Percentiles rank a stretch among this genome's conserved stretches.
Evolutionary conservation across 2,329 filamentous ascomycete species (phyloP).

Genomic region (Teratosphaeria zuluensis): DNA sequence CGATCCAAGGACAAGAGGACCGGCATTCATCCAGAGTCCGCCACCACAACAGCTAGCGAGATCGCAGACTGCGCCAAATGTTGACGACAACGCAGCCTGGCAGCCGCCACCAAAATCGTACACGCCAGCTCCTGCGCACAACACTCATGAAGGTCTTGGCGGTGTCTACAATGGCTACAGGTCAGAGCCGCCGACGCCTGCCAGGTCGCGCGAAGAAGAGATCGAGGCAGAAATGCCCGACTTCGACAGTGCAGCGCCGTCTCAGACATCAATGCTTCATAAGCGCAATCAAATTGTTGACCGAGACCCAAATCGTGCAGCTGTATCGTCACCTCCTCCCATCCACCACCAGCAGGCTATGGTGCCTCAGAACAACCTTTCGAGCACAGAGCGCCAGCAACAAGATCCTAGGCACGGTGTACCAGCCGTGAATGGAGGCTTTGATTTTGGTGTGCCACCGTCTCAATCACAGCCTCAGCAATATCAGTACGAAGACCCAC

Average conservation of each 20-base stretch:
- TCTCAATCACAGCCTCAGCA: slow-evolving; percentile 1
- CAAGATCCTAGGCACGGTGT: background rate
- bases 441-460: slow-evolving; percentile 10
- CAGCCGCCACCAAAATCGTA: background rate
- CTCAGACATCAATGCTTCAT: slow-evolving; percentile 19
- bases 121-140: slow-evolving; percentile 7
- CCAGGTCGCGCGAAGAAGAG: slow-evolving; percentile 25
- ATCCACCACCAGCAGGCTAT: background rate
- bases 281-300: slow-evolving; percentile 20
- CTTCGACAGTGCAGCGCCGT: slow-evolving; percentile 42
- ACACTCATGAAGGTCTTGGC: slow-evolving; percentile 34
- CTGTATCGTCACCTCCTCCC: slow-evolving; percentile 2
- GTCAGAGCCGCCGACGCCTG: slow-evolving; percentile 1
- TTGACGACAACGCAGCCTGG: background rate
- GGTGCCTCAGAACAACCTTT: background rate
- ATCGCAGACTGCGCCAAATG: background rate
- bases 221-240: slow-evolving; percentile 53
- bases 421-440: background rate
- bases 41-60: background rate
- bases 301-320: background rate
- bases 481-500: slow-evolving; percentile 3
- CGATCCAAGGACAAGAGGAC: background rate
- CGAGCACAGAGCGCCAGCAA: slow-evolving; percentile 1
- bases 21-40: background rate
- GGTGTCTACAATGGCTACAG: slow-evolving; percentile 40